A percentile compares a stretch with the other conserved stretches of the same genome.
These are phyloP conservation scores for Cornus controversa DNA, from an alignment of 148 eudicot genomes.

Conservation along the genomic window DNA sequence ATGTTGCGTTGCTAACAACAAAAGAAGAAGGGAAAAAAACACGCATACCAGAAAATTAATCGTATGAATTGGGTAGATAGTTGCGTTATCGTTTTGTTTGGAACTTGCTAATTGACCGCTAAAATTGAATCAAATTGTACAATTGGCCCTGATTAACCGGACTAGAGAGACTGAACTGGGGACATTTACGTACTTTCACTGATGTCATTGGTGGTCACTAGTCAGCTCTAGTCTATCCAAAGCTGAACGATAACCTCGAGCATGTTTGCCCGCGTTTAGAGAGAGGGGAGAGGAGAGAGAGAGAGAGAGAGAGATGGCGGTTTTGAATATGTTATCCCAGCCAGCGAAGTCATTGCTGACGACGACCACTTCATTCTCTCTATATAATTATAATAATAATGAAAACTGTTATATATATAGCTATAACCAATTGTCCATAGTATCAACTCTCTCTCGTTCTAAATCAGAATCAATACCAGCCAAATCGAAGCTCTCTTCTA, in stretches of 20 bases:
- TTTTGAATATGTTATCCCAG: slow-evolving; percentile 27
- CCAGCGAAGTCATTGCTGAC: slow-evolving; percentile 14
- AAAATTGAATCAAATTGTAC: too few relatives aligned
- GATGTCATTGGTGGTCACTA: not conserved
- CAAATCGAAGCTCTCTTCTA: slow-evolving; percentile 6
- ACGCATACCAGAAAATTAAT: too few relatives aligned
- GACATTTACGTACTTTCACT: not conserved
- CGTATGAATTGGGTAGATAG: too few relatives aligned
- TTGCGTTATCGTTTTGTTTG: too few relatives aligned
- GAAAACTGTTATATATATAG: not conserved
- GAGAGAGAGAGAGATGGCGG: slow-evolving; percentile 26
- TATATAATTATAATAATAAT: not conserved
- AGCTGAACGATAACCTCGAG: slow-evolving; percentile 4
- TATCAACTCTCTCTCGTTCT: slow-evolving; percentile 3
- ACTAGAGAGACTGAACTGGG: too few relatives aligned
- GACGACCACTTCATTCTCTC: slow-evolving; percentile 3
- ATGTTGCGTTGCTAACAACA: too few relatives aligned
- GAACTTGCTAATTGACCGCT: too few relatives aligned
- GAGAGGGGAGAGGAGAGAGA: slow-evolving; percentile 11
- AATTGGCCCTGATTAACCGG: too few relatives aligned
- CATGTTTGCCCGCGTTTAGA: slow-evolving; percentile 3
- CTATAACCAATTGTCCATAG: not conserved
- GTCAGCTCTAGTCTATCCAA: not conserved
- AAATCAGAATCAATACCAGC: not conserved
- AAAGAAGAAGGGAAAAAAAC: too few relatives aligned